Percentiles rank a stretch among this genome's conserved stretches.
Evolutionary conservation across 2,329 filamentous ascomycete species (phyloP).

Genomic region (Lizonia empirigonia): DNA sequence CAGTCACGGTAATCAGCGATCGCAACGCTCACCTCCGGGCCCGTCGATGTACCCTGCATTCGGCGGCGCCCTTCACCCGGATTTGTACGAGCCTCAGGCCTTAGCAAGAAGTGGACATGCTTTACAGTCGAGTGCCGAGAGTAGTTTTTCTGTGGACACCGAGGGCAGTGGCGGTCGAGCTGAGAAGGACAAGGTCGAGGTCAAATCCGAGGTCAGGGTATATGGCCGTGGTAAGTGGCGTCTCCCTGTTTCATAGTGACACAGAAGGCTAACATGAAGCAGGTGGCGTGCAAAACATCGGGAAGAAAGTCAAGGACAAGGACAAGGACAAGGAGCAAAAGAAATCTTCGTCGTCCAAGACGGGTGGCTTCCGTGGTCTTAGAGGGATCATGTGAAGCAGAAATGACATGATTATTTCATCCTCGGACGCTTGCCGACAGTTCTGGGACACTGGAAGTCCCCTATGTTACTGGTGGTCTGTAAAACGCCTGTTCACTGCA

Average conservation of each 20-base stretch:
- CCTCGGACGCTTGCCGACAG: not conserved
- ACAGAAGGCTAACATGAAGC: conserved; percentile 42
- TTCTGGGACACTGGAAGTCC: not conserved
- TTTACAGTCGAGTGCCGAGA: conserved; percentile 46
- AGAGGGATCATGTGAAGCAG: conserved; percentile 44
- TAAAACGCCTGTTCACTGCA: not conserved
- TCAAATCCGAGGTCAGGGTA: conserved; percentile 57
- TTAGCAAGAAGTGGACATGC: conserved; percentile 1
- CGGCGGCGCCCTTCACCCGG: conserved; percentile 31
- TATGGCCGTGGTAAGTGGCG: conserved; percentile 60
- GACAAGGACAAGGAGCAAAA: conserved; percentile 55
- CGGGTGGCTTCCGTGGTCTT: conserved; percentile 49
- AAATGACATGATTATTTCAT: not conserved
- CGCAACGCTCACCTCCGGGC: conserved; percentile 25
- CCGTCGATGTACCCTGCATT: conserved; percentile 32
- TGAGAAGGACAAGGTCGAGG: conserved; percentile 54
- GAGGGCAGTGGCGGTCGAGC: conserved; percentile 42
- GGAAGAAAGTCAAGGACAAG: conserved; percentile 60
- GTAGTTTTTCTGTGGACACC: conserved; percentile 49
- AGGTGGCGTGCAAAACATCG: conserved; percentile 61
- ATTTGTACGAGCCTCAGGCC: conserved; percentile 35
- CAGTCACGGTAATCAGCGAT: conserved; percentile 23
- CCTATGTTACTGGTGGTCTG: no score
- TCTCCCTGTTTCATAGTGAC: not conserved
- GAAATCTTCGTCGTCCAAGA: conserved; percentile 52